phyloP scores from a whole-genome alignment of 2,329 filamentous ascomycete species.

The Botrytis porri region DNA sequence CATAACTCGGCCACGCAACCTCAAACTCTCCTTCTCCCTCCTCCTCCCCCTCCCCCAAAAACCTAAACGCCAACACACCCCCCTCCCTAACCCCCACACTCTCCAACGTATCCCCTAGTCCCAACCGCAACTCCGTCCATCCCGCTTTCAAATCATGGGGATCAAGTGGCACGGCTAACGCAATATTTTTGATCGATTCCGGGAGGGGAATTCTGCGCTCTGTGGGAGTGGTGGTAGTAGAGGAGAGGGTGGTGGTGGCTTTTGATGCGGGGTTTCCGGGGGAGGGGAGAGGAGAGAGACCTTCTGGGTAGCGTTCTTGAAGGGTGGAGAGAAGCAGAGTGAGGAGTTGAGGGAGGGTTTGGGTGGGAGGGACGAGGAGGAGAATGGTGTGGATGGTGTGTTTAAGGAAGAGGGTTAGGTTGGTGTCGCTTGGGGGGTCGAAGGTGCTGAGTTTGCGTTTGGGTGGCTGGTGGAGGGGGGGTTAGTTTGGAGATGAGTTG shows the following conservation, averaged over 20 bases:
- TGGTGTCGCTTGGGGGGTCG: constrained; percentile 33
- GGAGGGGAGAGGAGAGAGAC: constrained; percentile 41
- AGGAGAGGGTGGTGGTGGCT: not conserved
- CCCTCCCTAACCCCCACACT: constrained; percentile 43
- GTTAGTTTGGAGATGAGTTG: not conserved
- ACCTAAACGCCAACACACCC: constrained; percentile 42
- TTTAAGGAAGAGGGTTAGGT: constrained; percentile 68
- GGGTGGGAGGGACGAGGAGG: constrained; percentile 59
- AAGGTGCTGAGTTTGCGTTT: not conserved
- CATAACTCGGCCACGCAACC: constrained; percentile 27
- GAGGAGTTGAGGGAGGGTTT: constrained; percentile 56
- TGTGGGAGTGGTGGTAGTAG: constrained; percentile 29
- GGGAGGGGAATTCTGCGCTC: constrained; percentile 35
- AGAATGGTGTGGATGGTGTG: constrained; percentile 69
- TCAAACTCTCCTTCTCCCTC: constrained; percentile 25
- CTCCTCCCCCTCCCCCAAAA: constrained; percentile 36
- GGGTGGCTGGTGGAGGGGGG: not conserved
- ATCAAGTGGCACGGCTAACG: constrained; percentile 48
- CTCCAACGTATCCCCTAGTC: constrained; percentile 37
- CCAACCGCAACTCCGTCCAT: constrained; percentile 45
- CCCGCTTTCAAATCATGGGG: constrained; percentile 48
- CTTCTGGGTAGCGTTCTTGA: constrained; percentile 53
- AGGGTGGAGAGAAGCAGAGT: constrained; percentile 57
- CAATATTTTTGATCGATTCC: constrained; percentile 42
- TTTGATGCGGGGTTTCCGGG: constrained; percentile 29